These are phyloP conservation scores for Hericium coralloides DNA, from an alignment of 768 basidiomycete species.

Conservation along the genomic window DNA sequence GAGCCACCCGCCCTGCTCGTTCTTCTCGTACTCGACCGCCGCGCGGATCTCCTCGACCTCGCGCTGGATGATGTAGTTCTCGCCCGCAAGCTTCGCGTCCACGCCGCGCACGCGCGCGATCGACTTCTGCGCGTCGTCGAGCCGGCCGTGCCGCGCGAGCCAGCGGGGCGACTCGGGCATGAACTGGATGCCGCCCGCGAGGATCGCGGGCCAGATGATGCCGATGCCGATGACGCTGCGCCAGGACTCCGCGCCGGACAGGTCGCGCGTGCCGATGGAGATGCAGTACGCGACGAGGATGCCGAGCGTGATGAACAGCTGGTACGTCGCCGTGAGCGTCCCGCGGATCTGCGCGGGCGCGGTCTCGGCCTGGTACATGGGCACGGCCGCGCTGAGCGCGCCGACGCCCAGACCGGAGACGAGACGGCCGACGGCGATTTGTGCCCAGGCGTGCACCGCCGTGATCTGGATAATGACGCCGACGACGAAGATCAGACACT, in stretches of 20 bases:
- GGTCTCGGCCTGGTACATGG: conserved; percentile 50
- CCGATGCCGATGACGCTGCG: conserved; percentile 53
- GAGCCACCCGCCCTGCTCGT: conserved; percentile 46
- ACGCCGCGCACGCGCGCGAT: conserved; percentile 44
- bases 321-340: conserved; percentile 52
- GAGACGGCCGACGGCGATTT: conserved; percentile 58
- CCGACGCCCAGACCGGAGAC: conserved; percentile 63
- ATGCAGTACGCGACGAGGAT: conserved; percentile 64
- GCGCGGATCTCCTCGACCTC: conserved; percentile 47
- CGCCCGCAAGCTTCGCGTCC: conserved; percentile 27
- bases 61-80: conserved; percentile 33
- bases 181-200: conserved; percentile 55
- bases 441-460: conserved; percentile 46
- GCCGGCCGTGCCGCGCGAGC: conserved; percentile 41
- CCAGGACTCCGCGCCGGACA: conserved; percentile 46
- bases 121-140: conserved; percentile 40
- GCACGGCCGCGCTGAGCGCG: conserved; percentile 57
- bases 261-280: conserved; percentile 52
- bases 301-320: conserved; percentile 63
- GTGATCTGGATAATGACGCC: conserved; percentile 56
- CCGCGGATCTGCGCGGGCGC: conserved; percentile 68
- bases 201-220: conserved; percentile 52
- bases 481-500: conserved; percentile 47
- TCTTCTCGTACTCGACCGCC: conserved; percentile 41
- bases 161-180: conserved; percentile 48